A percentile compares a stretch with the other conserved stretches of the same genome.
Conservation (phyloP, 2,329 filamentous ascomycete genomes). For the Clonostachys solani region DNA sequence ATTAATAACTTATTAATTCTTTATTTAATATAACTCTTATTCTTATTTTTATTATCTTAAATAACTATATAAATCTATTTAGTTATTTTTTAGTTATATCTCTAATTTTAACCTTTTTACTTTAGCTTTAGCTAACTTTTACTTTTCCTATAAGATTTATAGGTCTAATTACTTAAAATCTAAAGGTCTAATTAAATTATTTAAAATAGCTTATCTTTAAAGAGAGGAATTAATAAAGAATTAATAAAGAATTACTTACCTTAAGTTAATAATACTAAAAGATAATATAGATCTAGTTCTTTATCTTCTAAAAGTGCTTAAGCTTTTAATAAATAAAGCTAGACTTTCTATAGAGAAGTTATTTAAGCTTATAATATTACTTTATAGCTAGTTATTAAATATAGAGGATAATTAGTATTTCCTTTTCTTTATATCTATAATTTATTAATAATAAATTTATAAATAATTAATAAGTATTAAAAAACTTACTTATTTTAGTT, state of each 20-base stretch:
- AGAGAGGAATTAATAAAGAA: neutral
- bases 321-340: neutral
- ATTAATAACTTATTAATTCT: neutral
- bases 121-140: too few species aligned
- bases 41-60: neutral
- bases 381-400: neutral
- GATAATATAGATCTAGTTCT: neutral
- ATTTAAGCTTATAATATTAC: neutral
- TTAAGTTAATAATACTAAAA: neutral
- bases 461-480: neutral
- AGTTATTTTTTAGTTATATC: neutral
- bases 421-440: neutral
- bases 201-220: neutral
- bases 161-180: too few species aligned
- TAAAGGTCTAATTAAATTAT: too few species aligned
- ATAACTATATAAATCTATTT: neutral
- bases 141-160: too few species aligned
- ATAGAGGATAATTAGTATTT: neutral
- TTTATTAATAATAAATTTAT: neutral
- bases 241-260: neutral
- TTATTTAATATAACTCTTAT: neutral
- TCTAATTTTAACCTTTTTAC: neutral
- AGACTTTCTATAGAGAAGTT: neutral
- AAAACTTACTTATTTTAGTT: neutral
- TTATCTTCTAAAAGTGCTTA: neutral